Percentiles rank a stretch among this genome's conserved stretches.
Evolutionary conservation across 148 eudicot species (phyloP).

Genomic region (Talinum fruticosum): DNA sequence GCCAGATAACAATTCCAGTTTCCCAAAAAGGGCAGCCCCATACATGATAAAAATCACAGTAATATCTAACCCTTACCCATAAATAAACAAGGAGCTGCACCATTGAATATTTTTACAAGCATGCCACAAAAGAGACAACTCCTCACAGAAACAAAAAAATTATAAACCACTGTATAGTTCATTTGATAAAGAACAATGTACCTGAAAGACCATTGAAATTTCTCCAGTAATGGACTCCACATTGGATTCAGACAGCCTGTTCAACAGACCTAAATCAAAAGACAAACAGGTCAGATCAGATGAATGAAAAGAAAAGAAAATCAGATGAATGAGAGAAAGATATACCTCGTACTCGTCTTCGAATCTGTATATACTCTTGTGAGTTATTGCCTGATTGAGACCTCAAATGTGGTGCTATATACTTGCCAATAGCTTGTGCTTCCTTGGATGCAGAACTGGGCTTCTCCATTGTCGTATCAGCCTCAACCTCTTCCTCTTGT

Average conservation of each 20-base stretch:
- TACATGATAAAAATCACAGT: background rate
- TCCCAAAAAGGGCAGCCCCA: background rate
- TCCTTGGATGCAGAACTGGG: constrained; percentile 19
- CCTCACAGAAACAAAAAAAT: background rate
- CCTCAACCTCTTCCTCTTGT: constrained; percentile 22
- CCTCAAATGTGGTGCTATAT: constrained; percentile 83
- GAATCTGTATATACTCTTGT: constrained; percentile 56
- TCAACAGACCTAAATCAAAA: constrained; percentile 62
- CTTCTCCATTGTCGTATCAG: constrained; percentile 22
- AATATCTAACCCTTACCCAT: background rate
- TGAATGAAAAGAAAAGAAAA: background rate
- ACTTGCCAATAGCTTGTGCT: constrained; percentile 34
- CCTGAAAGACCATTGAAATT: constrained; percentile 59
- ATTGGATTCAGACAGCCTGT: constrained; percentile 87
- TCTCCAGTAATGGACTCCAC: constrained; percentile 77
- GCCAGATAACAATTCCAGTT: background rate
- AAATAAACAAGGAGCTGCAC: background rate
- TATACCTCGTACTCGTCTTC: constrained; percentile 74
- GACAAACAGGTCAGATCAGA: constrained; percentile 16
- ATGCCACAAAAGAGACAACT: too few species aligned
- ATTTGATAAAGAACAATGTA: constrained; percentile 26
- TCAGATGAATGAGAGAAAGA: background rate
- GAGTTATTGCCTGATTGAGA: constrained; percentile 46
- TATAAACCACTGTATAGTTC: background rate
- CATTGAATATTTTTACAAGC: background rate